Percentiles rank a stretch among this genome's conserved stretches.
phyloP scores from a whole-genome alignment of 306 rosid genomes.

The Acacia melanoxylon region DNA sequence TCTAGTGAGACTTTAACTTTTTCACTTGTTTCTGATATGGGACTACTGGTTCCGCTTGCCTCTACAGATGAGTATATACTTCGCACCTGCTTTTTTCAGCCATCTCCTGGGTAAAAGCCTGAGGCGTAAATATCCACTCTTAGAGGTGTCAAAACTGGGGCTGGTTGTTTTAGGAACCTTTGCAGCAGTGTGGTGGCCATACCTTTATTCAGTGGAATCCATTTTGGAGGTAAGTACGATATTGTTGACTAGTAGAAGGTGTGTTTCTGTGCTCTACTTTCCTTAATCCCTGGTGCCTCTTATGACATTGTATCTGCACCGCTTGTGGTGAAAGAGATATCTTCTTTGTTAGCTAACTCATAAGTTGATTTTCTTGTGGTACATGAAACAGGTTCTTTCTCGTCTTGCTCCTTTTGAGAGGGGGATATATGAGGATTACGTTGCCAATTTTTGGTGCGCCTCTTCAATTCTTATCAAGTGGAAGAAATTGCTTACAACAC shows the following conservation, averaged over 20 bases:
- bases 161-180: slow-evolving; percentile 74
- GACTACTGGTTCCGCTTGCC: slow-evolving; percentile 26
- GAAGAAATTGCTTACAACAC: slow-evolving; percentile 77
- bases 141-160: slow-evolving; percentile 79
- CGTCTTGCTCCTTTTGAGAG: slow-evolving; percentile 95
- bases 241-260: slow-evolving; percentile 3
- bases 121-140: slow-evolving; percentile 60
- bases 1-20: background rate
- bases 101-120: slow-evolving; percentile 85
- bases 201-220: slow-evolving; percentile 65
- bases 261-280: background rate
- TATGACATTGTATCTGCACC: background rate
- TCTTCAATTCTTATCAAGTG: slow-evolving; percentile 83
- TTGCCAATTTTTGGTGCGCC: slow-evolving; percentile 95
- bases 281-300: background rate
- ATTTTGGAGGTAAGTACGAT: slow-evolving; percentile 52
- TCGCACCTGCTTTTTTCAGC: slow-evolving; percentile 93
- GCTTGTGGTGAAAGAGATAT: background rate
- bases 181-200: slow-evolving; percentile 87
- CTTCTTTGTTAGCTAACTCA: background rate
- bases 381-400: slow-evolving; percentile 66
- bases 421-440: slow-evolving; percentile 92
- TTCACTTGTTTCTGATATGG: background rate
- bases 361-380: background rate
- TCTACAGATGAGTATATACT: slow-evolving; percentile 89